These are phyloP conservation scores for Pseudonitzschia delicatissima DNA, from an alignment of 108 stramenopile genomes.

Conservation along the genomic window DNA sequence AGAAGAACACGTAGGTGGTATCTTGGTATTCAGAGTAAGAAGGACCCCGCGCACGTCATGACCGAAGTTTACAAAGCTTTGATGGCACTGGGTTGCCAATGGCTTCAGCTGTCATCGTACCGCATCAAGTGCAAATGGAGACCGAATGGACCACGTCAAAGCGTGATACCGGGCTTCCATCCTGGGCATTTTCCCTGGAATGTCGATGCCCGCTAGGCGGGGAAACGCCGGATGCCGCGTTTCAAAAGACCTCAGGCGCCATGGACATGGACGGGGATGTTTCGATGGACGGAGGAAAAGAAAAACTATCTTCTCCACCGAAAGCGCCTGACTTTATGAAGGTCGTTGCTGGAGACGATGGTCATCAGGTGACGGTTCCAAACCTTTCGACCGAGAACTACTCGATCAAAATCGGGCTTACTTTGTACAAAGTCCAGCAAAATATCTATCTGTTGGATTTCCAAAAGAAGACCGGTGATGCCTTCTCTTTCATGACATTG, in stretches of 20 bases:
- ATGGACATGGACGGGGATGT: slow-evolving; percentile 31
- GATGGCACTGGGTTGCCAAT: slow-evolving; percentile 92
- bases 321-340: slow-evolving; percentile 45
- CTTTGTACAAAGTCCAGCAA: slow-evolving; percentile 98
- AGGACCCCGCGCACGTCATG: slow-evolving; percentile 99
- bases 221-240: slow-evolving; percentile 57
- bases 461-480: slow-evolving; percentile 95
- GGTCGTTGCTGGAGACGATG: slow-evolving; percentile 62
- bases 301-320: slow-evolving; percentile 8
- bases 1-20: slow-evolving; percentile 94
- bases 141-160: slow-evolving; percentile 52
- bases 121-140: slow-evolving; percentile 95
- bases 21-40: slow-evolving; percentile 98
- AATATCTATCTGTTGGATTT: slow-evolving; percentile 98
- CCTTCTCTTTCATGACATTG: slow-evolving; percentile 97
- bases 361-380: slow-evolving; percentile 60
- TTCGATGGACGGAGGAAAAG: slow-evolving; percentile 26
- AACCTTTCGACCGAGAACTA: slow-evolving; percentile 82
- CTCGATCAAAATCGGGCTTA: slow-evolving; percentile 90
- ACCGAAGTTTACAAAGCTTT: slow-evolving; percentile 98
- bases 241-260: slow-evolving; percentile 28
- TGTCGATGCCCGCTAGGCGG: slow-evolving; percentile 62
- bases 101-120: slow-evolving; percentile 91
- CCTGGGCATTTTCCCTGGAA: slow-evolving; percentile 1
- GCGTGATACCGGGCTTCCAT: background rate